Evolutionary conservation across 164 flowering plant species (phyloP), one percentile per base, ranked within the genome.

Genomic region (Aristolochia fimbriata): DNA sequence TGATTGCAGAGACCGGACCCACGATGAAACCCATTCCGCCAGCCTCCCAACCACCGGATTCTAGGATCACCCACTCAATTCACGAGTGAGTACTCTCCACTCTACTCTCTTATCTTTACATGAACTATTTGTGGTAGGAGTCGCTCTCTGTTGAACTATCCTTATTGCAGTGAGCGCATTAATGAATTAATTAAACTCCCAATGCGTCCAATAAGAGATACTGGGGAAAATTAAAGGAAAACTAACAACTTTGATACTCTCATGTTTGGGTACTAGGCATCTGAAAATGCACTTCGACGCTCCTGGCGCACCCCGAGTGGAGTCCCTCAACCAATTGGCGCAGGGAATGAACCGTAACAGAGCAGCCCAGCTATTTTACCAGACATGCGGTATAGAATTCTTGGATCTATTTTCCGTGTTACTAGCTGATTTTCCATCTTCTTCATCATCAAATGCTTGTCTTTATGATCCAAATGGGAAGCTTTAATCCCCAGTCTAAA

Each of bases 291-390:
- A 90, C 67, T 93, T 93, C 67, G 97, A 86, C n/a, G 74, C 83
- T 15, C 87, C 93, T 0, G 91, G 89, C 62, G 78, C 81, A 19
- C 72, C 86, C 33, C 70, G 62, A 61, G 57, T 55, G 8, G 95
- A 86, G 70, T 90, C 97, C 33, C 63, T 93, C 59, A 66, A 86
- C 77, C 73, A 79, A 48, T 73, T 90, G 24, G 80, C 95, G 15
- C 60, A 31, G 60, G 99, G 97, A 60, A 79, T 86, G 90, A 76
- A 70, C 76, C 68, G 77, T 56, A 80, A 68, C 62, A 76, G 65
- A 65, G 99, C 99, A 21, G 92, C 99, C 49, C 72, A 65, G 55
- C 82, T 93, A 47, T 90, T 93, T 65, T 90, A 88, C 71, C 96
- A 93, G 62, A 88, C 85, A 24, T 90, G 89, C 65, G 96, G 99